Base-by-base conservation (phyloP, 2,329 filamentous ascomycete genomes). In the Chaetomiaceae sp. region DNA sequence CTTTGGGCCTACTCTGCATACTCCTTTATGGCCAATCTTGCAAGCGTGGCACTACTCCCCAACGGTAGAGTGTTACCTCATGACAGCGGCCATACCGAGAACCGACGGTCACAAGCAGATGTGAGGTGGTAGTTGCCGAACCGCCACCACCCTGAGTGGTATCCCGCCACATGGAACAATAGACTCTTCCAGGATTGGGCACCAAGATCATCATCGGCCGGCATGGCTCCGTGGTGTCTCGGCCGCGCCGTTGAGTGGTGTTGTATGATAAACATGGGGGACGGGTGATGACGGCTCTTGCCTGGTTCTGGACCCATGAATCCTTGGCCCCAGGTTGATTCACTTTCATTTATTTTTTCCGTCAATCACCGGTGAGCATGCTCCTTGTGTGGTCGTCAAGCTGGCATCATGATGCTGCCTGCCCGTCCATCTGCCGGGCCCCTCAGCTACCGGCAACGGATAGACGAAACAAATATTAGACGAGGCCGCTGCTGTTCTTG, bases 1-100 rank as follows among this genome's bases (percentile, higher is more conserved):
- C 47, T 52, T 57, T 55, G 57, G 59, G 49, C 55, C 55, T 61
- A 56, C 49, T 49, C 44, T 50, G 49, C 40, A 58, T n/a, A n/a
- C n/a, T n/a, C n/a, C n/a, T n/a, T n/a, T 52, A 59, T 56, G 47
- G 46, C 19, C 44, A 51, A 59, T 54, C n/a, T n/a, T n/a, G n/a
- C 44, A 37, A 49, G 44, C 37, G 40, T 14, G 25, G 17, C 5
- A 42, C 31, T 20, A 25, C 31, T 31, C n/a, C 23, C 17, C 1
- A 19, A n/a, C 29, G 37, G 33, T 4, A 49, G n/a, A 40, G 50
- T 42, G 19, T 25, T 36, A 33, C 34, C 14, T 23, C 27, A 27
- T 20, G 31, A 20, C 47, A 34, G 20, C 29, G 6, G 31, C 20
- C 5, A 19, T 14, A 17, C 29, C 36, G 20, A 39, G 15, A 25